Evolutionary conservation across 176 grass and related monocot species (phyloP).

Genomic region (Oryza meyeriana): DNA sequence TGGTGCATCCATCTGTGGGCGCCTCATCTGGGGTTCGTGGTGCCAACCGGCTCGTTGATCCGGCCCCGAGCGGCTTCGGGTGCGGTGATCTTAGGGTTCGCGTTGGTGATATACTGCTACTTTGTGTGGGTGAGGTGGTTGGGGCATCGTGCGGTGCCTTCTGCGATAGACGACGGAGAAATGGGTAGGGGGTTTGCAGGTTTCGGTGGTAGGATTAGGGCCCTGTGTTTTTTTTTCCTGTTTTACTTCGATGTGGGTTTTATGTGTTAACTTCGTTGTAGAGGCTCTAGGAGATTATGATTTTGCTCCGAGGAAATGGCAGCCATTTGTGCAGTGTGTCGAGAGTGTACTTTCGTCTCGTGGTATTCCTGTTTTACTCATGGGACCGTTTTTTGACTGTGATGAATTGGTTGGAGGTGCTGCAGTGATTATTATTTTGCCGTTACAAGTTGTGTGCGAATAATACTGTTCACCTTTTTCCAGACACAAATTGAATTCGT

Average conservation of each 20-base stretch:
- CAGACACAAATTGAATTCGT: not conserved
- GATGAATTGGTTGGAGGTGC: not conserved
- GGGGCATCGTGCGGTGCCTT: not conserved
- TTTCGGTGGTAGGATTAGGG: slow-evolving; percentile 16
- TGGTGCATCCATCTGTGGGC: not conserved
- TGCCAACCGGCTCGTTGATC: not conserved
- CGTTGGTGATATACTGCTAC: not conserved
- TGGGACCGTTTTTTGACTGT: not conserved
- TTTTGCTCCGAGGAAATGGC: not conserved
- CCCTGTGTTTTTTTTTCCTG: not conserved
- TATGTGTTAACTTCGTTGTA: not conserved
- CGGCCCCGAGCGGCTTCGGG: not conserved
- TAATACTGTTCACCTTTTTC: not conserved
- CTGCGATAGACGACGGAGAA: not conserved
- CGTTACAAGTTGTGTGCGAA: not conserved
- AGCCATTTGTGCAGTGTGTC: not conserved
- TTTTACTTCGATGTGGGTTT: not conserved
- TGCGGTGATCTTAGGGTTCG: not conserved
- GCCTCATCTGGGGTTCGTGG: not conserved
- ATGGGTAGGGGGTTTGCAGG: not conserved
- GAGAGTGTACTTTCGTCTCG: not conserved
- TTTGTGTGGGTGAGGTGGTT: not conserved
- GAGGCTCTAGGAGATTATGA: not conserved
- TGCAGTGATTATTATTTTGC: not conserved
- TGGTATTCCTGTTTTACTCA: not conserved